Evolutionary conservation across 805 yeast genomes (phyloP).

Genomic region (Cyberlindnera nakhonratchasimensis): DNA sequence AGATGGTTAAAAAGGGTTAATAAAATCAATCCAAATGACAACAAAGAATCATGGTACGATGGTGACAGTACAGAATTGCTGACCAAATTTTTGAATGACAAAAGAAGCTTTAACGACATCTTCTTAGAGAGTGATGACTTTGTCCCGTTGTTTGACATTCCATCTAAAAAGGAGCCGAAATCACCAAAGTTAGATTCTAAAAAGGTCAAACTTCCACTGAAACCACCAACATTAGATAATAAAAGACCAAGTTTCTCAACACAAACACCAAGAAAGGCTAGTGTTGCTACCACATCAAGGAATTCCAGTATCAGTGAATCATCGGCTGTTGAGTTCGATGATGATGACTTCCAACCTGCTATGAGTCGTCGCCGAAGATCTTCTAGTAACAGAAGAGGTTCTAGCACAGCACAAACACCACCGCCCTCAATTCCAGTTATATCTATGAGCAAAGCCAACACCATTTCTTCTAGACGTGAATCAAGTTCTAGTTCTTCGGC

Average conservation of each 20-base stretch:
- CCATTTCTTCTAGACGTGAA: conserved; percentile 5
- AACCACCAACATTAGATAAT: conserved; percentile 2
- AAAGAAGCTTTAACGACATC: conserved; percentile 36
- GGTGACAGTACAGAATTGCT: conserved; percentile 29
- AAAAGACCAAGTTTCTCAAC: conserved; percentile 12
- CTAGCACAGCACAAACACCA: conserved; percentile 1
- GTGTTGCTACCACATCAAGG: conserved; percentile 4
- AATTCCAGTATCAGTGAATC: conserved; percentile 16
- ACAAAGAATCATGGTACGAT: conserved; percentile 30
- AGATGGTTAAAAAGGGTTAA: conserved; percentile 34
- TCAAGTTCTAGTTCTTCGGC: background rate
- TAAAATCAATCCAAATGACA: conserved; percentile 13
- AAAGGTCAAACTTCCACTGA: conserved; percentile 9
- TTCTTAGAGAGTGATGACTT: conserved; percentile 38
- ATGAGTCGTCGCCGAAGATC: conserved; percentile 31
- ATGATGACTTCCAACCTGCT: conserved; percentile 34
- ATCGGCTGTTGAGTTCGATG: conserved; percentile 29
- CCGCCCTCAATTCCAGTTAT: background rate
- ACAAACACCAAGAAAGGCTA: conserved; percentile 3
- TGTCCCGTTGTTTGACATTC: conserved; percentile 35
- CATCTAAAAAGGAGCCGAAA: conserved; percentile 18
- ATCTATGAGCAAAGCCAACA: background rate
- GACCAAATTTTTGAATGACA: conserved; percentile 34
- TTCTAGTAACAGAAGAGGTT: conserved; percentile 26
- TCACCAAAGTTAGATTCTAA: conserved; percentile 19